A percentile compares a stretch with the other conserved stretches of the same genome.
phyloP scores from a whole-genome alignment of 176 grass and related monocot species.

The Oryza nivara region DNA sequence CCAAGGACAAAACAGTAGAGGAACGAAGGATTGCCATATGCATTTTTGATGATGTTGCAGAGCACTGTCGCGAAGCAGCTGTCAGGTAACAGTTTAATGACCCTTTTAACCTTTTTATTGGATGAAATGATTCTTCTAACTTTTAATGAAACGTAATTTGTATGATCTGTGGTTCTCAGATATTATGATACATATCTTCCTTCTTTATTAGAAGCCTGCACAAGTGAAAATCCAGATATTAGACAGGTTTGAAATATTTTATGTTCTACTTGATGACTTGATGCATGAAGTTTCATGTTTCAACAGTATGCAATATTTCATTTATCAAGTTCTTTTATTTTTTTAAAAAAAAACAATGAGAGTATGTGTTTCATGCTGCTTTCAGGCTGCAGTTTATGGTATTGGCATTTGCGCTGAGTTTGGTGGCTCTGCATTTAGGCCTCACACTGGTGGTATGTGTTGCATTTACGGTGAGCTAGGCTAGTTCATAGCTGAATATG shows the following conservation, averaged over 20 bases:
- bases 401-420: constrained; percentile 82
- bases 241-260: constrained; percentile 64
- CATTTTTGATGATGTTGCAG: constrained; percentile 86
- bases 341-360: not conserved
- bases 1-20: constrained; percentile 70
- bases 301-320: not conserved
- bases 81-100: constrained; percentile 54
- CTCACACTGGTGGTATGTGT: constrained; percentile 60
- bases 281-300: not conserved
- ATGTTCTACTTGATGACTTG: not conserved
- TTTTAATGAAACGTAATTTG: constrained; percentile 22
- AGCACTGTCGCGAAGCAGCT: constrained; percentile 78
- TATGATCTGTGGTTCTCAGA: constrained; percentile 40
- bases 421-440: constrained; percentile 64
- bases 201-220: constrained; percentile 78
- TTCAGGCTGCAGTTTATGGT: constrained; percentile 81
- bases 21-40: constrained; percentile 78
- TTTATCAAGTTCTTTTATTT: constrained; percentile 7
- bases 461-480: constrained; percentile 6
- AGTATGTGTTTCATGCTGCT: constrained; percentile 16
- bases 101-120: constrained; percentile 20
- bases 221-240: constrained; percentile 77
- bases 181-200: constrained; percentile 83
- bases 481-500: constrained; percentile 26
- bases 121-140: constrained; percentile 8